Percentiles rank a stretch among this genome's conserved stretches.
phyloP scores from a whole-genome alignment of 2,329 filamentous ascomycete species.

The Alternaria conjuncta region DNA sequence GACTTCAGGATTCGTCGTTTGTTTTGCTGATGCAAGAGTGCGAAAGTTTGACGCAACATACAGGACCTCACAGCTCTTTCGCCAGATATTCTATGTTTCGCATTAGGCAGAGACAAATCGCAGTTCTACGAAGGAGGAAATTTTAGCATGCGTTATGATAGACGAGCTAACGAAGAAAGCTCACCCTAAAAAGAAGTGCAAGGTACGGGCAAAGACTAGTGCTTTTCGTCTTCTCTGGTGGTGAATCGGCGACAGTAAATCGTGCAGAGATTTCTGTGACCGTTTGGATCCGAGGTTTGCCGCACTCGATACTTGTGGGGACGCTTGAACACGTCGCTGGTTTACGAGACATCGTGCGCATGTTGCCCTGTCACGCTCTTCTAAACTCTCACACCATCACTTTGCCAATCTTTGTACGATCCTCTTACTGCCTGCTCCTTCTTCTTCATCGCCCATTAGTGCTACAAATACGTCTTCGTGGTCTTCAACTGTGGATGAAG shows the following conservation, averaged over 20 bases:
- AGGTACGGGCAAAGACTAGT: not conserved
- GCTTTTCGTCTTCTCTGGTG: not conserved
- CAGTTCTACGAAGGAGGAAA: not conserved
- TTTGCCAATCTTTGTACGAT: not conserved
- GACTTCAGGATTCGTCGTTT: no score
- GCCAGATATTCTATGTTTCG: no score
- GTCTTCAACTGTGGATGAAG: no score
- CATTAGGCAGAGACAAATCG: not conserved
- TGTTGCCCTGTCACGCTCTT: not conserved
- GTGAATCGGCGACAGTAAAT: not conserved
- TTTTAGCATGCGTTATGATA: not conserved
- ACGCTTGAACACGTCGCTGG: not conserved
- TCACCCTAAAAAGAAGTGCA: not conserved
- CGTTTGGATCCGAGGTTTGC: not conserved
- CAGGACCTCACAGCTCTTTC: no score
- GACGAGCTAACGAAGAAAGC: not conserved
- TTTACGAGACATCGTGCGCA: not conserved
- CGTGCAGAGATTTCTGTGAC: not conserved
- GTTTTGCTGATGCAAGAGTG: not conserved
- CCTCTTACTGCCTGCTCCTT: not conserved
- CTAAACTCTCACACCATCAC: not conserved
- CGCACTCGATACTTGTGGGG: no score
- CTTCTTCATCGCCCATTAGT: not conserved
- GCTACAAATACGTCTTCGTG: no score
- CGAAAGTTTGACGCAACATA: not conserved